Percentiles rank a stretch among this genome's conserved stretches.
Conservation (phyloP, 1,284 basidiomycete genomes). For the Limonomyces culmigenus region DNA sequence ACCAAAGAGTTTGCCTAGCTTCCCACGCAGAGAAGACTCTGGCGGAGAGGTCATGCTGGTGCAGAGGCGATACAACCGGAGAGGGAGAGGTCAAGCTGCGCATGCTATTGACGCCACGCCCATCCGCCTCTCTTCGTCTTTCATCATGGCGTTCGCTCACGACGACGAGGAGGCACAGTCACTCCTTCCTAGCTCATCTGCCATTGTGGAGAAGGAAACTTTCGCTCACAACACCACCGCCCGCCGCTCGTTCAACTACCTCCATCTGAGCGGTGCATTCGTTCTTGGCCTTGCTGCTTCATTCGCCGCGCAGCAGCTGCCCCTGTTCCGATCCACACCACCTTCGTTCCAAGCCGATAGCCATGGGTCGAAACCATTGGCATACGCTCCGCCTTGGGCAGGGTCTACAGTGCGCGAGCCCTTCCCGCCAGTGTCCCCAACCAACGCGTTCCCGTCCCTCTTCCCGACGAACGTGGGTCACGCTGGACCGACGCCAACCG, state of each 20-base stretch:
- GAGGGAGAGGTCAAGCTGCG: no score
- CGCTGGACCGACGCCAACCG: constrained; percentile 70
- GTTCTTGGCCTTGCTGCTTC: constrained; percentile 25
- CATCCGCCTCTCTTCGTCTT: no score
- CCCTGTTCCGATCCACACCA: constrained; percentile 10
- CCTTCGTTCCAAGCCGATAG: neutral
- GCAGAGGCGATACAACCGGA: no score
- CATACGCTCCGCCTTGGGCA: constrained; percentile 42
- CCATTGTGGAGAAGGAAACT: constrained; percentile 3
- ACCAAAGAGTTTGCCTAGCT: no score
- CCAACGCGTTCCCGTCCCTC: constrained; percentile 46
- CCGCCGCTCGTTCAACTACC: constrained; percentile 13
- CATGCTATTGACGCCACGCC: no score
- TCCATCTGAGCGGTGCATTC: constrained; percentile 26
- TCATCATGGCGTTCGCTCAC: neutral
- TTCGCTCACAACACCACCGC: constrained; percentile 8
- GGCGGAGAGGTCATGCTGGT: no score
- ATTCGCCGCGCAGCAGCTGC: constrained; percentile 20
- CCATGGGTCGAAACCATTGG: constrained; percentile 12
- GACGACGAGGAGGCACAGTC: constrained; percentile 16
- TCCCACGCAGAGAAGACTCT: no score
- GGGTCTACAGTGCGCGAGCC: constrained; percentile 54
- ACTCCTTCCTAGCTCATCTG: constrained; percentile 17
- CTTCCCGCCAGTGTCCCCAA: constrained; percentile 57
- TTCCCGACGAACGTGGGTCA: constrained; percentile 71